Conservation (phyloP, 176 grass and related monocot species). For the Oryza brachyantha region DNA sequence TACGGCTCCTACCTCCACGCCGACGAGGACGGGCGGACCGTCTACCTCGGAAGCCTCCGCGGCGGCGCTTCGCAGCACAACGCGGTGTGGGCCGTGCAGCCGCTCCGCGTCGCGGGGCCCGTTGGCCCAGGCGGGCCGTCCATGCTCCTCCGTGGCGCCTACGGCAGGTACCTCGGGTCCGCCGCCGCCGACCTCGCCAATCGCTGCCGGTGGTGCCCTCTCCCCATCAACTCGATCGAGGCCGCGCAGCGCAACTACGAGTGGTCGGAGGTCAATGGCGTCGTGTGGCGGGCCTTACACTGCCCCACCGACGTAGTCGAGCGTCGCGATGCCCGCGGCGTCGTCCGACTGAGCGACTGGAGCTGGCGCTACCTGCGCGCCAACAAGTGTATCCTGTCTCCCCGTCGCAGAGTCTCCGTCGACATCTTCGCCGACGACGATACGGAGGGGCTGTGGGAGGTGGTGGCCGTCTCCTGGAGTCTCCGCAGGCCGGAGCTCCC, state of each 20-base stretch:
- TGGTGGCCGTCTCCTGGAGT: not conserved
- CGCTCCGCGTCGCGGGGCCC: no score
- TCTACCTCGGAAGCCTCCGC: not conserved
- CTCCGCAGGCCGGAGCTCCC: not conserved
- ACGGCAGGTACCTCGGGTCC: slow-evolving; percentile 9
- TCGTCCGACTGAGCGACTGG: not conserved
- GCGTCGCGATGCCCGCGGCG: no score
- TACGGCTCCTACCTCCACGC: not conserved
- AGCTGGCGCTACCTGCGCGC: slow-evolving; percentile 4
- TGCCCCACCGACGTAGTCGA: no score
- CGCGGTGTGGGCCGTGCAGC: slow-evolving; percentile 2
- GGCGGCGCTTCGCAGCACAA: not conserved
- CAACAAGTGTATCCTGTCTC: not conserved
- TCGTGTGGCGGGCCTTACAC: not conserved
- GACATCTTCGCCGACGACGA: not conserved
- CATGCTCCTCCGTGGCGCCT: slow-evolving; percentile 11
- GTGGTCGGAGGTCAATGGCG: not conserved
- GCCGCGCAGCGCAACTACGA: slow-evolving; percentile 6
- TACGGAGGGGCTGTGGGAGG: not conserved
- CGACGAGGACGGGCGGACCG: not conserved
- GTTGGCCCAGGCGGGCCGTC: not conserved
- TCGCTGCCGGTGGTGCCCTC: no score
- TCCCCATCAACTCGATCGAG: no score
- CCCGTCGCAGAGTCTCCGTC: not conserved
- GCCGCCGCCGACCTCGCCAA: no score